Base-by-base conservation (phyloP, 106 monocot genomes). In the Dendrobium huoshanense region DNA sequence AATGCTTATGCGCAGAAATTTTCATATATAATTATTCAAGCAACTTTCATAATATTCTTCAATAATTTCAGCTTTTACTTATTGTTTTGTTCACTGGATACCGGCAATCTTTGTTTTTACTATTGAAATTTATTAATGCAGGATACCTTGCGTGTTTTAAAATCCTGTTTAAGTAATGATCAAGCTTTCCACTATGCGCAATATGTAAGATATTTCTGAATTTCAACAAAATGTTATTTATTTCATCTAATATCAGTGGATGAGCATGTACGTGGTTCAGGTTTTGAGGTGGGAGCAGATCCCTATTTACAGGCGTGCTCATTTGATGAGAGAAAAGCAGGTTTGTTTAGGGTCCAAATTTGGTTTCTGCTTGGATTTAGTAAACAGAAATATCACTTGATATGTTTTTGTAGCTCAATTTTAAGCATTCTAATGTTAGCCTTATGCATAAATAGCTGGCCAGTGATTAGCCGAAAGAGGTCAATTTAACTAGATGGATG, bases 281-380 rank as follows among this genome's bases (percentile, higher is more conserved):
- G 86, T 97, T 85, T 82, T 97, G 77, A 94, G 68, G 78, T 97
- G 96, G 96, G 92, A 97, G 77, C 87, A 94, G 75, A 92, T 97
- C 75, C 96, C 96, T 70, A 20, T 65, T 37, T 90, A 94, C 11
- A 81, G 86, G 77, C 94, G 96, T 74, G 55, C 85, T 81, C 87
- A 92, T 68, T 88, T 97, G 79, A 92, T 81, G 77, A 87, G 92
- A 85, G 94, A 92, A 81, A 97, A 92, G 75, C 96, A 97, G 96
- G 96, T 90, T 27, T 45, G 56, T n/a, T 29, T 78, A 43, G 22
- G 44, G 31, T 31, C 20, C 4, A 43, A 4, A 9, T 42, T 74
- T 43, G 19, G 1, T 9, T 9, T 74, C 19, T 43, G n/a, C 18
- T 43, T 74, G 4, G 74, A 74, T 74, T n/a, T 19, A 43, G 41